Conservation (phyloP, 2,329 filamentous ascomycete genomes). For the Botrytis fabae region DNA sequence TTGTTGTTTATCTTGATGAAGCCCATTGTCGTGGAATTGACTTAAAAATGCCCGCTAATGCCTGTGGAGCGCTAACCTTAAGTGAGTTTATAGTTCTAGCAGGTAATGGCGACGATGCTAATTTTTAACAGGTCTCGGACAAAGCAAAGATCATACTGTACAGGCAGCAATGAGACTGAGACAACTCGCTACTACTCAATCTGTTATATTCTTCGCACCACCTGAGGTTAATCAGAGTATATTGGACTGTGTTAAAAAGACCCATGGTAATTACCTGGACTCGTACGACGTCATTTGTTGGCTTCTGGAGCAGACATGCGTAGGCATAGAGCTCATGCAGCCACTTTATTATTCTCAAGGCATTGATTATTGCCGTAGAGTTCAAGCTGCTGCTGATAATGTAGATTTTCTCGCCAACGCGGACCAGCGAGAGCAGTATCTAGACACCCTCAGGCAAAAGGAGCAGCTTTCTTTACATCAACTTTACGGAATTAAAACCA, state of each 20-base stretch:
- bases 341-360: constrained; percentile 61
- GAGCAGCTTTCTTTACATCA: constrained; percentile 59
- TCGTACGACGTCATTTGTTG: constrained; percentile 56
- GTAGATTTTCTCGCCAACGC: constrained; percentile 44
- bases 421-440: constrained; percentile 44
- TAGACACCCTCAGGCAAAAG: constrained; percentile 49
- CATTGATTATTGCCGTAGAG: constrained; percentile 58
- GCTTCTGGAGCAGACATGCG: constrained; percentile 65
- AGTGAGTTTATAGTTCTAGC: background rate
- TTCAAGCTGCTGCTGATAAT: constrained; percentile 49
- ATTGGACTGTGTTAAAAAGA: constrained; percentile 46
- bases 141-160: constrained; percentile 52
- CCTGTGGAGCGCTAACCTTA: constrained; percentile 33
- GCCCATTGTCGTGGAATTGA: constrained; percentile 37
- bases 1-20: constrained; percentile 37
- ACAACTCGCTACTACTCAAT: constrained; percentile 50
- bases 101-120: background rate
- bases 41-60: constrained; percentile 29
- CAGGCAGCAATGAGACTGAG: constrained; percentile 67
- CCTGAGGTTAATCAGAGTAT: constrained; percentile 51
- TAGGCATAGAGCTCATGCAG: constrained; percentile 58
- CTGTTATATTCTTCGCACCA: constrained; percentile 37
- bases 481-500: constrained; percentile 52
- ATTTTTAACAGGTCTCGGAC: constrained; percentile 18
- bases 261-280: constrained; percentile 9